Conservation (phyloP, 768 basidiomycete genomes). For the Suillus tomentosus region DNA sequence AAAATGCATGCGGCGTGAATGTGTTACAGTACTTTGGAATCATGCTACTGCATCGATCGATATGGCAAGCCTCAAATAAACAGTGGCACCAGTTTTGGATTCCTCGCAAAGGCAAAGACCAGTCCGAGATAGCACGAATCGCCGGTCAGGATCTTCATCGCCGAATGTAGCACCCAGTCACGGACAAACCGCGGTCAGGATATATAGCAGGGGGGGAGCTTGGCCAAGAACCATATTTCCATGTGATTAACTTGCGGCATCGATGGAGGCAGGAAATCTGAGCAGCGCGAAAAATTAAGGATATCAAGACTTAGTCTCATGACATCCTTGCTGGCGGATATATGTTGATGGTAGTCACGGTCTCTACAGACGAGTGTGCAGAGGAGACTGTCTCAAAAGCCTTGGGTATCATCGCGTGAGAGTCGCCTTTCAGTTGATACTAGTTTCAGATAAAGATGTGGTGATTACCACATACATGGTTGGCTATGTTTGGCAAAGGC, state of each 20-base stretch:
- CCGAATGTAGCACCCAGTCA: not conserved
- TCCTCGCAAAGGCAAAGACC: not conserved
- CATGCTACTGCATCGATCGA: not conserved
- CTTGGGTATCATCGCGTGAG: not conserved
- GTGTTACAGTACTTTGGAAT: not conserved
- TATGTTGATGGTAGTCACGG: conserved; percentile 17
- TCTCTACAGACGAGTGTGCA: conserved; percentile 12
- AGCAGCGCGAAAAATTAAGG: not conserved
- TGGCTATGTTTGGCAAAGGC: not conserved
- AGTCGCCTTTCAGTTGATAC: not conserved
- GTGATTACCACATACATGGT: too few relatives aligned
- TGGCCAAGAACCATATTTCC: not conserved
- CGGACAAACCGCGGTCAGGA: not conserved
- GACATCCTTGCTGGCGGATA: conserved; percentile 18
- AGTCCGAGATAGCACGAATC: not conserved
- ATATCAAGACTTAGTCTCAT: conserved; percentile 41
- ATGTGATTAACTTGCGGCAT: too few relatives aligned
- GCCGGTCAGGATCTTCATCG: not conserved
- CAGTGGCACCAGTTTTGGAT: not conserved
- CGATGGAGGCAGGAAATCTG: not conserved
- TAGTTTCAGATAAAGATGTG: too few relatives aligned
- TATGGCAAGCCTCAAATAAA: not conserved
- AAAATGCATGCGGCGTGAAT: not conserved
- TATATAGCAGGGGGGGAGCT: not conserved
- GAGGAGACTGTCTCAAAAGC: conserved; percentile 3